Base-by-base conservation (phyloP, 2,329 filamentous ascomycete species). In the Fusarium cicatricum region DNA sequence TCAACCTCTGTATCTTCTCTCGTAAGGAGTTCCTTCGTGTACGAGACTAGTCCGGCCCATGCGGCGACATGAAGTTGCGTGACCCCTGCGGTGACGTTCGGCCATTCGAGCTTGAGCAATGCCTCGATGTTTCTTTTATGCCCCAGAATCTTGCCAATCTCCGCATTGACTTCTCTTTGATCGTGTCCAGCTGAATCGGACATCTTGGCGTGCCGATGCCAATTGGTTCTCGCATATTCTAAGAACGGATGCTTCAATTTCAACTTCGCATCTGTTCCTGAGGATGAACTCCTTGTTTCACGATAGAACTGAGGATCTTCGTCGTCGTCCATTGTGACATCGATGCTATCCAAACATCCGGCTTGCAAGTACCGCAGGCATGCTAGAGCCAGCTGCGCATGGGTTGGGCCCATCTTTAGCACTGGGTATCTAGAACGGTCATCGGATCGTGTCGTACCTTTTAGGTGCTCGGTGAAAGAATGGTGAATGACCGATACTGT, bases 211-310 rank as follows among this genome's bases (percentile, higher is more conserved):
- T 75, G 72, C 11, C 59, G 31, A n/a, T 61, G 36, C 72, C 72
- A 75, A 37, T 73, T 70, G n/a, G n/a, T n/a, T n/a, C 34, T 59
- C 5, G 70, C 70, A 43, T 74, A 75, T 8, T 67, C 49, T 8
- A 70, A 45, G 29, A 74, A 73, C 0, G 72, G 71, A 42, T 68
- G 40, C 15, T 56, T 51, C 26, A 62, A n/a, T 11, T 51, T 52
- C 21, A 52, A 11, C 15, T 48, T 31, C n/a, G 54, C n/a, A 10
- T 48, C 34, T 21, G 7, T 21, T 21, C 21, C 21, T n/a, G n/a
- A n/a, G n/a, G n/a, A n/a, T n/a, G n/a, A n/a, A n/a, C n/a, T n/a
- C n/a, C n/a, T n/a, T n/a, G n/a, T 4, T 21, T 21, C 4, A 7
- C 21, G 4, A 21, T 21, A 21, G 21, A 21, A 21, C 7, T 4